Base-by-base conservation (phyloP, 495 filamentous ascomycete genomes). In the Penicillium desertorum region DNA sequence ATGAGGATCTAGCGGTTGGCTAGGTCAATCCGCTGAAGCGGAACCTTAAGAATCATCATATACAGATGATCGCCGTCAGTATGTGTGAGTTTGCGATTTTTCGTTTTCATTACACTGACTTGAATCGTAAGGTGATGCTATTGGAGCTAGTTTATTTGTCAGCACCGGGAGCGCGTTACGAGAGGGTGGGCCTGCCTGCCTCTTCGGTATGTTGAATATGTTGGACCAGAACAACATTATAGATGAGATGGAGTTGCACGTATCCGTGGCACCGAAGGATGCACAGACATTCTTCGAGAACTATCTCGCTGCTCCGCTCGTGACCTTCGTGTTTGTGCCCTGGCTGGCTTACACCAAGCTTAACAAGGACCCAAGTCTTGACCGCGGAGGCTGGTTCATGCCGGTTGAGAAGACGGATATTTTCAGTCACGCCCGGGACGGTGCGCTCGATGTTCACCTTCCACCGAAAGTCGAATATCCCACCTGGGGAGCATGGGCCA, bases 21-120 rank as follows among this genome's bases (percentile, higher is more conserved):
- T 77, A 77, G 67, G 80, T 81, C 7, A 72, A 72, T 14, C 79
- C 79, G 5, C 67, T 81, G 16, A 64, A 70, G 36, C 65, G 78
- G 34, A 71, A 72, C 43, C 61, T 85, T 39, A 74, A 81, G 60
- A 70, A 73, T 43, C 79, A 86, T 29, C 87, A 90, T 62, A 82
- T 89, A 79, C 86, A 89, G 57, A 88, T 90, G 83, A 88, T 89
- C 69, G 87, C 87, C 48, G 86, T 90, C 61, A 86, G 85, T 81
- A 66, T 50, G 60, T 44, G 14, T 45, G 7, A 12, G 10, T 16
- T 17, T 16, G 5, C 32, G 3, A 12, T 14, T 36, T 53, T 12
- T 3, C 27, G 5, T 45, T 27, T 27, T 14, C 3, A 25, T 17
- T 4, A 36, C 41, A n/a, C 22, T 29, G 19, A 51, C 23, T 43